Evolutionary conservation across 169 alveolate genomes (phyloP), one percentile per base, ranked within the genome.

Genomic region (Perkinsus chesapeaki): DNA sequence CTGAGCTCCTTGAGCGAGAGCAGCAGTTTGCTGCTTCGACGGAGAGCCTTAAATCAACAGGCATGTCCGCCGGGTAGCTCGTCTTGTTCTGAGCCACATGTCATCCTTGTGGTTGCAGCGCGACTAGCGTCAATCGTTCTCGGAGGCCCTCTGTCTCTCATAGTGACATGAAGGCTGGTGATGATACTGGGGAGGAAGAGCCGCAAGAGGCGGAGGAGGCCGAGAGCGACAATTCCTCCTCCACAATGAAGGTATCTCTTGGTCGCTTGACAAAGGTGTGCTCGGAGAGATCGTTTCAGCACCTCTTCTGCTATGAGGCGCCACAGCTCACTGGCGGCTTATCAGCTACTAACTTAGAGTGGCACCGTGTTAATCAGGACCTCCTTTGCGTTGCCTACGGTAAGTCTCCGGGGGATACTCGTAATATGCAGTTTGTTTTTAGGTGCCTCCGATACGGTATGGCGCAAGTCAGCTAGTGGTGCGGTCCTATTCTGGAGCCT

Each of bases 401-500:
- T 60, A 20, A 27, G 82, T 60, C 37, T 1, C 82, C 3, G 82
- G 60, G 82, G 31, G 7, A 60, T 0, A 1, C 31, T 60, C 3
- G 31, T 34, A 23, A 60, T 60, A 34, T 23, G 3, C 23, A 34
- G 82, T 34, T 5, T 60, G 37, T 60, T 34, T 60, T 19, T 34
- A 60, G 82, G 82, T 3, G 31, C 95, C 94, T 91, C 94, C 43
- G 82, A 60, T 60, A 16, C 82, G 3, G 31, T 34, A 16, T 60
- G 82, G 82, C 93, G 95, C 94, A 39, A 39, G 39, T 39, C 73
- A 3, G 94, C 94, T 48, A 82, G 93, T 31, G 99, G 99, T 23
- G 91, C 95, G 48, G 93, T 98, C 31, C 96, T 97, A 93, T 97
- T 98, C 94, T 98, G 99, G 98, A 97, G 98, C 48, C 94, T 98